phyloP scores from a whole-genome alignment of 768 basidiomycete genomes.

The Porpolomopsis calyptriformis region DNA sequence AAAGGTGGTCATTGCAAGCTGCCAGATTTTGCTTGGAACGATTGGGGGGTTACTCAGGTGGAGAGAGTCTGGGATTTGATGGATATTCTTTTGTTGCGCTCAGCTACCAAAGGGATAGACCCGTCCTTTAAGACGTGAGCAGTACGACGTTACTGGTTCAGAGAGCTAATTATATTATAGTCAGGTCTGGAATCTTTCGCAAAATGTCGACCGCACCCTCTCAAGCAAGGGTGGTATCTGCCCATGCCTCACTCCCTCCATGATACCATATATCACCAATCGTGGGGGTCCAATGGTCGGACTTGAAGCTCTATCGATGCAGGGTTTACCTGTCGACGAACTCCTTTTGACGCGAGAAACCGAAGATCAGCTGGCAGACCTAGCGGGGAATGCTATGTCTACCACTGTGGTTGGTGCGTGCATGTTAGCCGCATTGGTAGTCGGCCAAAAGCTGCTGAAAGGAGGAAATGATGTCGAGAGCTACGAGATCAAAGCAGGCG shows the following conservation, averaged over 20 bases:
- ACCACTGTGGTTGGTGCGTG: slow-evolving; percentile 91
- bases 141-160: neutral
- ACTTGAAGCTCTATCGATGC: slow-evolving; percentile 84
- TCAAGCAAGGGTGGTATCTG: slow-evolving; percentile 75
- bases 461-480: slow-evolving; percentile 52
- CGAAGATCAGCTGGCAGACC: slow-evolving; percentile 86
- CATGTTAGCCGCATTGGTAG: slow-evolving; percentile 71
- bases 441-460: slow-evolving; percentile 57
- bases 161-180: slow-evolving; percentile 27
- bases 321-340: slow-evolving; percentile 88
- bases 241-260: slow-evolving; percentile 88
- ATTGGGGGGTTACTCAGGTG: slow-evolving; percentile 89
- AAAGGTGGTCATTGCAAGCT: slow-evolving; percentile 79
- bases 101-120: slow-evolving; percentile 71
- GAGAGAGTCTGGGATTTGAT: slow-evolving; percentile 93
- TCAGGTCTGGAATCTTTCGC: slow-evolving; percentile 90
- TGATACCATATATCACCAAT: slow-evolving; percentile 94
- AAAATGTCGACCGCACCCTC: slow-evolving; percentile 89
- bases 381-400: slow-evolving; percentile 97
- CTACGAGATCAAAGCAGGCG: slow-evolving; percentile 55
- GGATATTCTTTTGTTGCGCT: slow-evolving; percentile 81
- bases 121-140: slow-evolving; percentile 82
- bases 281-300: slow-evolving; percentile 96
- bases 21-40: slow-evolving; percentile 85
- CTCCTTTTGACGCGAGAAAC: slow-evolving; percentile 85